Conservation (phyloP, 495 filamentous ascomycete species). For the Podospora pseudocomata region DNA sequence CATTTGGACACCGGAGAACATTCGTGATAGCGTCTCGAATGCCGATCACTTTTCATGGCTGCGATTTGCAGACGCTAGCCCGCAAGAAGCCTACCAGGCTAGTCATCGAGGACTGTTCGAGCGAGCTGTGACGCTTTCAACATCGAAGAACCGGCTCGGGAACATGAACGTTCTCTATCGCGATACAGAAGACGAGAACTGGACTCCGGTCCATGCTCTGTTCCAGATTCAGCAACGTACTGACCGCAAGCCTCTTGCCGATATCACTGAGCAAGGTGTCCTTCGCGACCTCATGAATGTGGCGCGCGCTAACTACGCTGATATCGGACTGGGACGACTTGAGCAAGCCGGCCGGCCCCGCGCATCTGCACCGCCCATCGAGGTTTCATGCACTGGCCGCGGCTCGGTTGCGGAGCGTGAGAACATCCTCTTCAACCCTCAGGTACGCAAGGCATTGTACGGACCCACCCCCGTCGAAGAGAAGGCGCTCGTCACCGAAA, state of each 20-base stretch:
- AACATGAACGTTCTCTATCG: conserved; percentile 43
- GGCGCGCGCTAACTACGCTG: conserved; percentile 60
- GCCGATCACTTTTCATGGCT: conserved; percentile 81
- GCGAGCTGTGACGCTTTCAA: conserved; percentile 57
- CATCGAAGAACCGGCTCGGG: conserved; percentile 50
- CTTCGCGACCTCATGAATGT: conserved; percentile 76
- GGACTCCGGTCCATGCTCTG: conserved; percentile 67
- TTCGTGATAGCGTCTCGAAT: conserved; percentile 54
- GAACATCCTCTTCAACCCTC: conserved; percentile 71
- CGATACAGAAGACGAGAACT: conserved; percentile 53
- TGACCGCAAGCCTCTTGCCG: conserved; percentile 61
- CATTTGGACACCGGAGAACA: conserved; percentile 79
- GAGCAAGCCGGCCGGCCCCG: conserved; percentile 74
- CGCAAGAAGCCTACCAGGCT: conserved; percentile 64
- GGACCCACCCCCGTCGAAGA: conserved; percentile 65
- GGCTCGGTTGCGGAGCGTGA: conserved; percentile 63
- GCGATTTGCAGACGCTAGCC: conserved; percentile 76
- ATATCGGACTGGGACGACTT: conserved; percentile 66
- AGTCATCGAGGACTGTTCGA: conserved; percentile 51
- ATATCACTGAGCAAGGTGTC: conserved; percentile 68
- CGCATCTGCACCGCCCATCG: conserved; percentile 84
- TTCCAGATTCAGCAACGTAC: conserved; percentile 73
- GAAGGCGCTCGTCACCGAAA: conserved; percentile 64
- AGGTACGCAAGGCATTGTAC: conserved; percentile 70
- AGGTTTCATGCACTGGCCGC: conserved; percentile 69